These are phyloP conservation scores for Trypanosoma mega DNA, from an alignment of 208 protist species.

Conservation along the genomic window DNA sequence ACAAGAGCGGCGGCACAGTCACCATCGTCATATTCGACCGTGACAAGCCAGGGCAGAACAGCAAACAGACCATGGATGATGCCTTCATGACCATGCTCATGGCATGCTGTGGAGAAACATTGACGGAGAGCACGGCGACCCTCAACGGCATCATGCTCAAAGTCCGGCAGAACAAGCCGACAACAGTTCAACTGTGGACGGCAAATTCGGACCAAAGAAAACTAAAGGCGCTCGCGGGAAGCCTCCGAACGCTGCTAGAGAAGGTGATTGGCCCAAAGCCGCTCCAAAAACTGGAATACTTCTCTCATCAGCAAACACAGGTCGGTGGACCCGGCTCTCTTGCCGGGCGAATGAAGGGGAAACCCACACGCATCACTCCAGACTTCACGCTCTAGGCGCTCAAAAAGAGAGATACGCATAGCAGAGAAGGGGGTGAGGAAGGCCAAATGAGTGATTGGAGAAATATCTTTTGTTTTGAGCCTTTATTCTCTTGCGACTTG, in stretches of 20 bases:
- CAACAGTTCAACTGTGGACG: conserved; percentile 80
- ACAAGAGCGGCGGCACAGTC: conserved; percentile 83
- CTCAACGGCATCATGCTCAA: conserved; percentile 89
- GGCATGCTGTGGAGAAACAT: conserved; percentile 62
- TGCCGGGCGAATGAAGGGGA: conserved; percentile 62
- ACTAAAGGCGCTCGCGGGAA: conserved; percentile 64
- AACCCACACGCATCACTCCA: conserved; percentile 26
- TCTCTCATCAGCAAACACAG: conserved; percentile 67
- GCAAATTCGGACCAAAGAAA: conserved; percentile 62
- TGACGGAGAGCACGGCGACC: conserved; percentile 62
- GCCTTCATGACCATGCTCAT: conserved; percentile 79
- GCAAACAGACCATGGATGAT: conserved; percentile 81
- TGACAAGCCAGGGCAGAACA: conserved; percentile 67
- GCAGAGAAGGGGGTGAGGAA: too few relatives aligned
- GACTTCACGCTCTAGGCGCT: conserved; percentile 19
- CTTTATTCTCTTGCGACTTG: too few relatives aligned
- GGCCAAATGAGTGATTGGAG: too few relatives aligned
- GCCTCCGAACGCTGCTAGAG: conserved; percentile 52
- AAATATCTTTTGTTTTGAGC: too few relatives aligned
- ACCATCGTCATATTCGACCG: conserved; percentile 79
- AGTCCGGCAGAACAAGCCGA: conserved; percentile 71
- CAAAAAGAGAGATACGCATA: background rate
- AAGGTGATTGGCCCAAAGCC: conserved; percentile 76
- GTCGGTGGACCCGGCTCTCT: conserved; percentile 37
- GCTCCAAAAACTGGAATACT: conserved; percentile 85